Percentiles rank a stretch among this genome's conserved stretches.
Conservation (phyloP, 768 basidiomycete species). For the Guyanaporus albipodus region DNA sequence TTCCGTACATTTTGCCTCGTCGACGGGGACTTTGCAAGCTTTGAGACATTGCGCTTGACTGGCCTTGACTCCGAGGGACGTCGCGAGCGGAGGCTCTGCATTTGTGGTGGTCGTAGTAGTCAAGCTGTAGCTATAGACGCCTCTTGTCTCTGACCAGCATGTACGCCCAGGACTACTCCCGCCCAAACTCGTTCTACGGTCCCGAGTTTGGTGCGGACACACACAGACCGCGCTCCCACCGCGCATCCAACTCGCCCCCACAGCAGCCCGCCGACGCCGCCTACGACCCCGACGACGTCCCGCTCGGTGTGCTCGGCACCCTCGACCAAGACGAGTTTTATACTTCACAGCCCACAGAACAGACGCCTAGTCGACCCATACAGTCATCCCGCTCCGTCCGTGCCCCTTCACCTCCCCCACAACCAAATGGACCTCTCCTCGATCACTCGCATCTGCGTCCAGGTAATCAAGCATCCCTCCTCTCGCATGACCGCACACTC, state of each 20-base stretch:
- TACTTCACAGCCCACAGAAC: conserved; percentile 26
- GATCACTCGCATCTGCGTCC: conserved; percentile 92
- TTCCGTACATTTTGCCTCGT: conserved; percentile 44
- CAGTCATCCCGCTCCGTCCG: conserved; percentile 53
- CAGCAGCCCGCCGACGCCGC: conserved; percentile 31
- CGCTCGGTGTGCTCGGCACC: conserved; percentile 27
- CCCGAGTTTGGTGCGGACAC: conserved; percentile 20
- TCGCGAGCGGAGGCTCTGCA: conserved; percentile 55
- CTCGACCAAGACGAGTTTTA: conserved; percentile 44
- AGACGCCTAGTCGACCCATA: conserved; percentile 31
- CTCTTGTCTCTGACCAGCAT: conserved; percentile 22
- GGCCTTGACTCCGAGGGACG: conserved; percentile 44
- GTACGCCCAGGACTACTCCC: conserved; percentile 27
- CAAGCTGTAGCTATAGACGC: conserved; percentile 14
- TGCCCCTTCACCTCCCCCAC: conserved; percentile 59
- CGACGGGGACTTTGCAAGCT: conserved; percentile 27
- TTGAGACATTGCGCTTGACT: conserved; percentile 32
- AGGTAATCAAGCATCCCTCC: conserved; percentile 87
- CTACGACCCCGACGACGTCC: conserved; percentile 41
- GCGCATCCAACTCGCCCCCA: conserved; percentile 20
- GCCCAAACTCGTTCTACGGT: conserved; percentile 34
- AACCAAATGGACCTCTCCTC: conserved; percentile 56
- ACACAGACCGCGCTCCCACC: conserved; percentile 6
- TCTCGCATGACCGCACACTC: conserved; percentile 93
- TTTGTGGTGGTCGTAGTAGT: conserved; percentile 16